phyloP scores from a whole-genome alignment of 2,329 filamentous ascomycete genomes.

The Fusarium metavorans region DNA sequence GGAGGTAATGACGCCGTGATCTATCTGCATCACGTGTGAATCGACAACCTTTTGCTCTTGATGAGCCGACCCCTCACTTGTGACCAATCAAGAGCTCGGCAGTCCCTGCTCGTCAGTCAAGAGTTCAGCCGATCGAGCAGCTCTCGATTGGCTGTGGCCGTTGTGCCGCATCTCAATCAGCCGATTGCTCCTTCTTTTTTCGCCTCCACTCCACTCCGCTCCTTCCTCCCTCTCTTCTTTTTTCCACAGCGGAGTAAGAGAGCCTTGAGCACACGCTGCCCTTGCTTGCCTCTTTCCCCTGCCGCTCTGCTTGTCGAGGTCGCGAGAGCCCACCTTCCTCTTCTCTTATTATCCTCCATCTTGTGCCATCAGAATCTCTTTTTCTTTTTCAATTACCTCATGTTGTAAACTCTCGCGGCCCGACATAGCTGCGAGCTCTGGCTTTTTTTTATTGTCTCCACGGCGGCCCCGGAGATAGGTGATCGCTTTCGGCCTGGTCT shows the following conservation, averaged over 20 bases:
- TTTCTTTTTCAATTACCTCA: neutral
- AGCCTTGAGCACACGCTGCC: constrained; percentile 34
- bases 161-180: constrained; percentile 39
- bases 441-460: constrained; percentile 17
- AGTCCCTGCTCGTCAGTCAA: constrained; percentile 16
- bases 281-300: constrained; percentile 15
- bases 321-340: constrained; percentile 38
- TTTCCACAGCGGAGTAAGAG: constrained; percentile 32
- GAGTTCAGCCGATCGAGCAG: constrained; percentile 37
- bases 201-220: constrained; percentile 33
- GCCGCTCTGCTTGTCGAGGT: constrained; percentile 44
- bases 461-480: constrained; percentile 39
- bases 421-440: constrained; percentile 42
- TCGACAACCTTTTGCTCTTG: constrained; percentile 32
- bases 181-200: constrained; percentile 39
- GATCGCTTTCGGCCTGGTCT: constrained; percentile 27
- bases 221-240: constrained; percentile 28
- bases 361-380: constrained; percentile 5
- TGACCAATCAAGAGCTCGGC: constrained; percentile 48
- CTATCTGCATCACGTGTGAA: constrained; percentile 40
- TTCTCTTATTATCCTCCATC: constrained; percentile 21
- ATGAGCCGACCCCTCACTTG: constrained; percentile 46
- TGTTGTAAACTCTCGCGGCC: constrained; percentile 42
- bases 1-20: constrained; percentile 32
- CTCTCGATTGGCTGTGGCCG: constrained; percentile 37